Conservation (phyloP, 768 basidiomycete species). For the Psilocybe subaeruginosa region DNA sequence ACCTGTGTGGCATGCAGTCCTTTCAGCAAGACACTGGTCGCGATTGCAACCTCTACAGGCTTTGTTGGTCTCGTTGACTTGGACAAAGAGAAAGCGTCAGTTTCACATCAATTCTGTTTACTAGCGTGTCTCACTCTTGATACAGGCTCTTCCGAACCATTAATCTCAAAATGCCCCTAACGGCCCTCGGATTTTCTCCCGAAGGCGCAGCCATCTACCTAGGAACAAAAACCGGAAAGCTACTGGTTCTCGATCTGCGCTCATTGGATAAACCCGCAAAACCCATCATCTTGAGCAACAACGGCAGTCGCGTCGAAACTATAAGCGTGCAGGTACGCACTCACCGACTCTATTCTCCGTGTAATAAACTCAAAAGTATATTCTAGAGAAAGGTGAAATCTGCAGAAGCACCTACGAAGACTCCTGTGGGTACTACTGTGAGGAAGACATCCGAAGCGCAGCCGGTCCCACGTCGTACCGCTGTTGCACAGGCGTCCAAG, state of each 20-base stretch:
- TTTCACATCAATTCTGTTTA: constrained; percentile 3
- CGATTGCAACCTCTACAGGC: constrained; percentile 57
- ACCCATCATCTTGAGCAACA: constrained; percentile 50
- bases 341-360: not conserved
- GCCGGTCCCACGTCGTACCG: constrained; percentile 16
- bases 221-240: constrained; percentile 64
- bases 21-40: constrained; percentile 75
- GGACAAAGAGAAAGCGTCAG: constrained; percentile 75
- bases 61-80: constrained; percentile 65
- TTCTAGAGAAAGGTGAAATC: constrained; percentile 21
- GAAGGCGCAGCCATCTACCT: constrained; percentile 71
- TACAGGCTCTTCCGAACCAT: constrained; percentile 63
- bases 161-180: constrained; percentile 52
- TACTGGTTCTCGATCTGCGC: constrained; percentile 68
- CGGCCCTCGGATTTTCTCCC: constrained; percentile 67
- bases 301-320: constrained; percentile 48
- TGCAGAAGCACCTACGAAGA: constrained; percentile 14
- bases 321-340: constrained; percentile 55
- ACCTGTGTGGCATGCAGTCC: constrained; percentile 66
- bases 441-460: constrained; percentile 19
- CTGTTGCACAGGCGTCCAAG: constrained; percentile 17
- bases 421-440: constrained; percentile 12
- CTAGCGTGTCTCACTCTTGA: constrained; percentile 1
- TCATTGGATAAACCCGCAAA: constrained; percentile 68
- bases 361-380: constrained; percentile 3